Conservation (phyloP, 176 grass and related monocot species). For the Phragmites australis region DNA sequence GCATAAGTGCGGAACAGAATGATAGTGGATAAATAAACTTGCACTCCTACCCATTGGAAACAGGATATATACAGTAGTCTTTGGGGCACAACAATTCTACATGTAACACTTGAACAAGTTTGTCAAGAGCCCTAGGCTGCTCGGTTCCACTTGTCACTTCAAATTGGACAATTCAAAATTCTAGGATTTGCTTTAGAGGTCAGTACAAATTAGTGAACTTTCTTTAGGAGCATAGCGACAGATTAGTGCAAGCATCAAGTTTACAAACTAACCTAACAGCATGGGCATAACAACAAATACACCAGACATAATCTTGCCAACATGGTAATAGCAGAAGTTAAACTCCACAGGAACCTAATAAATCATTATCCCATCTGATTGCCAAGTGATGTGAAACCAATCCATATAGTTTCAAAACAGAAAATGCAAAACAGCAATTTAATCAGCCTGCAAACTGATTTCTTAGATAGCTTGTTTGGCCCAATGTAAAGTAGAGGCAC, state of each 20-base stretch:
- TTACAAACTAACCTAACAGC: constrained; percentile 5
- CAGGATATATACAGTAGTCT: background rate
- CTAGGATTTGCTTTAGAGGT: background rate
- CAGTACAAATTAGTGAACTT: background rate
- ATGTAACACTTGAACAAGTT: background rate
- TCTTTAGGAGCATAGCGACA: constrained; percentile 6
- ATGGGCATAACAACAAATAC: too few species aligned
- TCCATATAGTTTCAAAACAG: background rate
- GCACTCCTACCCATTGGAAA: background rate
- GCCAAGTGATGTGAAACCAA: background rate
- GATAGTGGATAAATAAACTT: constrained; percentile 15
- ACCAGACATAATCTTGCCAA: background rate
- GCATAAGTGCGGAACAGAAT: constrained; percentile 13
- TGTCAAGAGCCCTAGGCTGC: background rate
- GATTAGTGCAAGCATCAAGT: constrained; percentile 9
- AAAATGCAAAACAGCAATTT: background rate
- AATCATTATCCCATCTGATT: constrained; percentile 12
- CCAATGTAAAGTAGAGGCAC: background rate
- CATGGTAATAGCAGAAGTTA: constrained; percentile 20
- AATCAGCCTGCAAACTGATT: background rate
- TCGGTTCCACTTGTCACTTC: background rate
- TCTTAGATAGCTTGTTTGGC: background rate
- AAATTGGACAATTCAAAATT: background rate
- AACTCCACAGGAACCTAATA: background rate
- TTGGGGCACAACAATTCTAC: background rate